These are phyloP conservation scores for Davidsoniella eucalypti DNA, from an alignment of 2,329 filamentous ascomycete genomes.

Conservation along the genomic window DNA sequence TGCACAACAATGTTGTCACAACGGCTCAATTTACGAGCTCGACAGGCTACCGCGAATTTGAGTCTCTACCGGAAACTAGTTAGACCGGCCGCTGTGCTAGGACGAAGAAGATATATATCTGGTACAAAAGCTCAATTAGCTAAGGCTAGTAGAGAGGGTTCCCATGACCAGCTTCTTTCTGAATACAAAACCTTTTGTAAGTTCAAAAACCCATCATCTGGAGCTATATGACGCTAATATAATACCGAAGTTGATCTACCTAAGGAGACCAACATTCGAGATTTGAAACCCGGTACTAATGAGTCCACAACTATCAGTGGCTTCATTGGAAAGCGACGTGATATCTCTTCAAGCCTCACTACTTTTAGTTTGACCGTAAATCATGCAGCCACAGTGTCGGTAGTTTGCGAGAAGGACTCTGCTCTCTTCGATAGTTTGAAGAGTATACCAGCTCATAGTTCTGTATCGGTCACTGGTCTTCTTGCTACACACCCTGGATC, in stretches of 20 bases:
- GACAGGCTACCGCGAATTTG: background rate
- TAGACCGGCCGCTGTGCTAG: background rate
- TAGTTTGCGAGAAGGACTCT: constrained; percentile 23
- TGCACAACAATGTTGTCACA: background rate
- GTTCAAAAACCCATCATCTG: background rate
- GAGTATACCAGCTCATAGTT: constrained; percentile 31
- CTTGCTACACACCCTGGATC: constrained; percentile 17
- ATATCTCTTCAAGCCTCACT: constrained; percentile 50
- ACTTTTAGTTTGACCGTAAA: constrained; percentile 44
- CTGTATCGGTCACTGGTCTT: constrained; percentile 32
- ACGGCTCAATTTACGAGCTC: background rate
- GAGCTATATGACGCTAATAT: background rate
- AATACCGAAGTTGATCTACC: constrained; percentile 7
- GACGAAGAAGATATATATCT: background rate
- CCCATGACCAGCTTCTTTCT: background rate
- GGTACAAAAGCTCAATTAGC: background rate
- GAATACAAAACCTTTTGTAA: constrained; percentile 12
- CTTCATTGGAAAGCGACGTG: constrained; percentile 52
- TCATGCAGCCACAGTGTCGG: constrained; percentile 20
- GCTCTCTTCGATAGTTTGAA: constrained; percentile 27
- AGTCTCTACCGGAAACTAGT: background rate
- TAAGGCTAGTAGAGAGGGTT: background rate
- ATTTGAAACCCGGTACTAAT: constrained; percentile 10
- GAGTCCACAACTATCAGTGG: constrained; percentile 35
- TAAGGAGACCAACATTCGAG: background rate